Evolutionary conservation across 768 basidiomycete species (phyloP), one percentile per base, ranked within the genome.

Genomic region (Boletus rubescentipes): DNA sequence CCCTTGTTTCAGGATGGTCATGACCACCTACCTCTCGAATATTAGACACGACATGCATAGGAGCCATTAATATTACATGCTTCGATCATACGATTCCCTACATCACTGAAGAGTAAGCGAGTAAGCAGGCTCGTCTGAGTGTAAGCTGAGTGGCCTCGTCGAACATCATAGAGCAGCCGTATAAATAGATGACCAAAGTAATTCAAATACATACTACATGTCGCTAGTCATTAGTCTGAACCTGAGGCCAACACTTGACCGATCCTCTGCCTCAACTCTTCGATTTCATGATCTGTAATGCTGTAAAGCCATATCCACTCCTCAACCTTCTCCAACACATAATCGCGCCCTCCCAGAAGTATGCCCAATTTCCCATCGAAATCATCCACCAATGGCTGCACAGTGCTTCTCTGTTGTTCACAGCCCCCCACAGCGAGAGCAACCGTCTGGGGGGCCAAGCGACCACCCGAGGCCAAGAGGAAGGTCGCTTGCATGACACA

Each of bases 401-500:
- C 61, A 8, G 12, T 1, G 29, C 9, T 21, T 31, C 43, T 53
- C 9, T 45, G 38, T 9, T 2, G 14, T 26, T 58, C 45, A n/a
- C 53, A 58, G 2, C 44, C 55, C 7, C 1, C 12, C 3, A 59
- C 9, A n/a, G 51, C 56, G 23, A 30, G 20, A 29, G 4, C 2
- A 4, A 16, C 16, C 2, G 21, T 42, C 34, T 41, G 3, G 5
- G 10, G 2, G 9, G 45, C 62, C 34, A 61, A 40, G 0, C 12
- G 40, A 2, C 20, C 9, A 11, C 40, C 36, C 1, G 41, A 15
- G 1, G 49, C 36, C 15, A 62, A 5, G 38, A 57, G 21, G 30
- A 47, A 61, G 18, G 58, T 8, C 12, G 23, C 34, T 26, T 62
- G 60, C 60, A 61, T 62, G 51, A 58, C 41, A 26, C 50, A 61